Evolutionary conservation across 805 yeast species (phyloP).

Genomic region (Saccharomycopsis javanensis): DNA sequence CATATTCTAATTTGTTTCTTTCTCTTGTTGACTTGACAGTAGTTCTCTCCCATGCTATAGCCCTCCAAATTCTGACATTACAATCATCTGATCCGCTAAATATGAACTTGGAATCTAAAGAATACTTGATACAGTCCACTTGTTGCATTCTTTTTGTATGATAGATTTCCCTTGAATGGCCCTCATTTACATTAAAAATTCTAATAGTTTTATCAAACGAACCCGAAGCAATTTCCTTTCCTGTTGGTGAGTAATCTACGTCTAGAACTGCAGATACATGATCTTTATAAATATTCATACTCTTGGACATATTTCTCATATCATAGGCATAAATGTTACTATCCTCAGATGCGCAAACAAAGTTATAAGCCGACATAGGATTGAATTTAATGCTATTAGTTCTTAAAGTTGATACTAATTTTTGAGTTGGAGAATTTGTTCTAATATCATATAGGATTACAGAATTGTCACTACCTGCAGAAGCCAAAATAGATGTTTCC

Average conservation of each 20-base stretch:
- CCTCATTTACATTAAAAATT: constrained; percentile 62
- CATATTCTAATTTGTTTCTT: constrained; percentile 79
- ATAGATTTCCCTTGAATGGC: constrained; percentile 90
- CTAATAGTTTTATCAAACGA: constrained; percentile 91
- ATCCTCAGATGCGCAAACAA: constrained; percentile 89
- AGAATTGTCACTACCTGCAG: constrained; percentile 86
- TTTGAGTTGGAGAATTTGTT: constrained; percentile 86
- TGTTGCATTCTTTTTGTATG: constrained; percentile 98
- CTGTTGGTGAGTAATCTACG: constrained; percentile 93
- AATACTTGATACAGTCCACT: constrained; percentile 70
- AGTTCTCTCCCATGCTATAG: constrained; percentile 76
- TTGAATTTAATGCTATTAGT: constrained; percentile 90
- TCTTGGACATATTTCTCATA: constrained; percentile 81
- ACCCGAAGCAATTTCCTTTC: constrained; percentile 91
- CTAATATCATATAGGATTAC: constrained; percentile 84
- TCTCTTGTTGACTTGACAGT: constrained; percentile 72
- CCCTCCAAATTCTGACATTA: constrained; percentile 88
- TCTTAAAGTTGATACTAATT: constrained; percentile 70
- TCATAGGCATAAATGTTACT: constrained; percentile 93
- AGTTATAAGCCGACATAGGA: constrained; percentile 94
- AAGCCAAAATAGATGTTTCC: constrained; percentile 80
- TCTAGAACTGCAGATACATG: constrained; percentile 95
- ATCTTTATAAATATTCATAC: constrained; percentile 81
- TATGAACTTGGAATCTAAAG: constrained; percentile 84
- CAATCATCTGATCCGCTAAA: constrained; percentile 94